These are phyloP conservation scores for Pleurotus citrinopileatus DNA, from an alignment of 768 basidiomycete species.

Conservation along the genomic window DNA sequence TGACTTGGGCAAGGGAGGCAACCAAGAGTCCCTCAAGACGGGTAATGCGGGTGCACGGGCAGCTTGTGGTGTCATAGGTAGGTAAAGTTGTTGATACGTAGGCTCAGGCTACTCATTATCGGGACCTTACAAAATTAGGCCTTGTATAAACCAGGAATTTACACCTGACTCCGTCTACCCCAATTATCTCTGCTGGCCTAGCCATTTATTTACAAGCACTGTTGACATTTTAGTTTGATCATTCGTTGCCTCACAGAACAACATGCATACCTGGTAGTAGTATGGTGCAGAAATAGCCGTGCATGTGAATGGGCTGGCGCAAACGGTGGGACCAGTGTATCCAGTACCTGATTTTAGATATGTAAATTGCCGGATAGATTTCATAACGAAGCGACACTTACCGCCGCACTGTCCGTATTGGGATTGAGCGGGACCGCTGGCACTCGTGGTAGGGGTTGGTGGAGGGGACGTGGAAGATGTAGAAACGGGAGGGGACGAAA, in stretches of 20 bases:
- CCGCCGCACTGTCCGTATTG: slow-evolving; percentile 56
- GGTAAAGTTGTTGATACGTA: slow-evolving; percentile 11
- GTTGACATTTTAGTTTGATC: background rate
- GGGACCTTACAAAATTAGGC: background rate
- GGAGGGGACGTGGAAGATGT: slow-evolving; percentile 21
- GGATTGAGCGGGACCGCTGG: slow-evolving; percentile 35
- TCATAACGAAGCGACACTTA: slow-evolving; percentile 16
- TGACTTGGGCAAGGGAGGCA: slow-evolving; percentile 70
- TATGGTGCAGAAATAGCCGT: slow-evolving; percentile 46
- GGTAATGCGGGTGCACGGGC: slow-evolving; percentile 75
- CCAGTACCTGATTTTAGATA: slow-evolving; percentile 29
- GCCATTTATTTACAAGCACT: background rate
- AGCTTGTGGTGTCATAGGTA: slow-evolving; percentile 84
- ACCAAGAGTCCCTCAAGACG: slow-evolving; percentile 70
- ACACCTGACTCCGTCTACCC: background rate
- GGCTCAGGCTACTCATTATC: background rate
- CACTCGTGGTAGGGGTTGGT: slow-evolving; percentile 19
- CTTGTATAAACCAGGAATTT: slow-evolving; percentile 13
- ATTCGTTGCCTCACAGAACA: background rate
- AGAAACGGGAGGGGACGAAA: slow-evolving; percentile 12
- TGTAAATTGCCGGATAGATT: background rate
- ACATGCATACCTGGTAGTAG: slow-evolving; percentile 44
- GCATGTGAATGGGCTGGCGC: slow-evolving; percentile 41
- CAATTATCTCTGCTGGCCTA: background rate
- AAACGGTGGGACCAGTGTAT: slow-evolving; percentile 44